phyloP scores from a whole-genome alignment of 768 basidiomycete genomes.

The Auricularia heimuer region DNA sequence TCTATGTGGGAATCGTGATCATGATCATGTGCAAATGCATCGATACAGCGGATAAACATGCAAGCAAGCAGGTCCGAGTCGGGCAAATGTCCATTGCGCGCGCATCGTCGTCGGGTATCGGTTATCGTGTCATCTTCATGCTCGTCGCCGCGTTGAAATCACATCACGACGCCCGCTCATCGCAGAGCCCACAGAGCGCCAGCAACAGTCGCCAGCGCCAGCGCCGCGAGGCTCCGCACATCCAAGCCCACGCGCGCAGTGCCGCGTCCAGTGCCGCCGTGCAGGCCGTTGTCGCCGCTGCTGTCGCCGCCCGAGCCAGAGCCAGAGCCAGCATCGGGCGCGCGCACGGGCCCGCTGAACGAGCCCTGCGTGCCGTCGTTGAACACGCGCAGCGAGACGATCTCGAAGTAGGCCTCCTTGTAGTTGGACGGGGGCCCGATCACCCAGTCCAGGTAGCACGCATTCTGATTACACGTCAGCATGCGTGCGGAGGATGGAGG shows the following conservation, averaged over 20 bases:
- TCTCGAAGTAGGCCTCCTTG: conserved; percentile 63
- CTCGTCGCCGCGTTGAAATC: too few relatives aligned
- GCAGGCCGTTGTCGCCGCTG: background rate
- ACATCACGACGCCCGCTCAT: too few relatives aligned
- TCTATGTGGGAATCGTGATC: too few relatives aligned
- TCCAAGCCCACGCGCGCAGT: background rate
- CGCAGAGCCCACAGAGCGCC: too few relatives aligned
- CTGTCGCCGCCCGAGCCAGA: background rate
- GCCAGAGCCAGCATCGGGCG: background rate
- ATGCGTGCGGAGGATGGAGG: background rate
- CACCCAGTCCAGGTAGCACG: conserved; percentile 63
- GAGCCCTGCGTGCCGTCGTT: background rate
- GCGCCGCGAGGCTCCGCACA: too few relatives aligned
- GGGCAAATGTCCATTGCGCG: too few relatives aligned
- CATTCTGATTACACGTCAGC: conserved; percentile 14
- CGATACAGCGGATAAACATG: too few relatives aligned
- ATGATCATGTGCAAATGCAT: too few relatives aligned
- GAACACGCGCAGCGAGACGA: conserved; percentile 48
- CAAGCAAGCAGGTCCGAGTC: too few relatives aligned
- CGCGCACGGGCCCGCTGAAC: background rate
- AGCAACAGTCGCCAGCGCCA: too few relatives aligned
- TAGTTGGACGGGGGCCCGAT: conserved; percentile 52
- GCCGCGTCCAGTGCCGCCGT: background rate
- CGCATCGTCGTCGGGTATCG: too few relatives aligned
- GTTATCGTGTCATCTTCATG: too few relatives aligned